Evolutionary conservation across 2,329 filamentous ascomycete species (phyloP).

Genomic region (Epichloe aotearoae): DNA sequence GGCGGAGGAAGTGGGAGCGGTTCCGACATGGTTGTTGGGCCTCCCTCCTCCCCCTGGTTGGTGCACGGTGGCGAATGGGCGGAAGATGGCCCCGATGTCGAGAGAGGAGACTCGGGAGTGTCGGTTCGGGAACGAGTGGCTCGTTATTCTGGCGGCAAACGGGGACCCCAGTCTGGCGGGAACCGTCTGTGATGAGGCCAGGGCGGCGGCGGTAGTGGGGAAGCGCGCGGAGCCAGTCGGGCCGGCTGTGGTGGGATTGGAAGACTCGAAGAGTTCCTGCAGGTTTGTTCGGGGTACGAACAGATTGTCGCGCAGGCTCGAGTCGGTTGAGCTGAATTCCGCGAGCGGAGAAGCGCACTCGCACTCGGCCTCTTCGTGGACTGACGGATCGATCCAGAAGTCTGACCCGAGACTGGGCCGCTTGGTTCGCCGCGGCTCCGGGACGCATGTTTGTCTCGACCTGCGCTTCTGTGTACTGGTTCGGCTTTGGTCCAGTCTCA

Average conservation of each 20-base stretch:
- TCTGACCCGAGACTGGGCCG: slow-evolving; percentile 42
- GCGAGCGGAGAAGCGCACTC: slow-evolving; percentile 12
- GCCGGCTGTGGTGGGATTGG: slow-evolving; percentile 9
- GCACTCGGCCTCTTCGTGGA: slow-evolving; percentile 12
- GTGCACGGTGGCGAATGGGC: slow-evolving; percentile 43
- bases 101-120: slow-evolving; percentile 33
- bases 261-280: slow-evolving; percentile 26
- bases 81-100: slow-evolving; percentile 30
- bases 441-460: slow-evolving; percentile 27
- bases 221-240: background rate
- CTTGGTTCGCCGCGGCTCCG: slow-evolving; percentile 35
- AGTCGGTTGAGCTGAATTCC: slow-evolving; percentile 22
- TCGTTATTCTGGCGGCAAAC: slow-evolving; percentile 36
- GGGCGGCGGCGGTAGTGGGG: background rate
- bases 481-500: slow-evolving; percentile 32
- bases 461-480: slow-evolving; percentile 43
- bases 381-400: slow-evolving; percentile 35
- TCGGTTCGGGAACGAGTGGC: slow-evolving; percentile 49
- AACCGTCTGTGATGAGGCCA: slow-evolving; percentile 15
- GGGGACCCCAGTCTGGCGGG: slow-evolving; percentile 45
- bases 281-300: slow-evolving; percentile 30
- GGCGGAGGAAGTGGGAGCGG: slow-evolving; percentile 11
- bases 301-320: slow-evolving; percentile 22
- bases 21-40: background rate
- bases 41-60: slow-evolving; percentile 22